Evolutionary conservation across 176 grass and related monocot genomes (phyloP).

Genomic region (Hyparrhenia diplandra): DNA sequence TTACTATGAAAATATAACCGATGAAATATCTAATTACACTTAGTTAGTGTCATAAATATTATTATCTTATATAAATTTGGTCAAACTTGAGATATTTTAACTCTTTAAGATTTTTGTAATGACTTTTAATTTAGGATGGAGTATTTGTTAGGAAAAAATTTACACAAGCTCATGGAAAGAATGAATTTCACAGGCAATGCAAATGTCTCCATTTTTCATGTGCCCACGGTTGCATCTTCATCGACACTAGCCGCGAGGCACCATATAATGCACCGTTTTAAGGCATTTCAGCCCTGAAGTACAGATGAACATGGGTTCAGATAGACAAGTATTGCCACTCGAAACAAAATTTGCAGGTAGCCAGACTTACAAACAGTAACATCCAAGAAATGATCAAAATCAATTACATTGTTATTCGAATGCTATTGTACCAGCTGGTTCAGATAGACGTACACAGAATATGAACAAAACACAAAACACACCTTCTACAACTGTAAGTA

Average conservation of each 20-base stretch:
- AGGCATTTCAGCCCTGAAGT: neutral
- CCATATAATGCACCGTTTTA: neutral
- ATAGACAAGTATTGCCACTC: neutral
- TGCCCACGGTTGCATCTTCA: no score
- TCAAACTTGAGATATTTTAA: no score
- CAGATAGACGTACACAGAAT: neutral
- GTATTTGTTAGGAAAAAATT: no score
- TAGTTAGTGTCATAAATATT: no score
- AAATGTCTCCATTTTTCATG: no score
- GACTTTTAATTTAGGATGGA: no score
- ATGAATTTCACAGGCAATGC: neutral
- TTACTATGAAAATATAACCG: no score
- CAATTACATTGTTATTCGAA: neutral
- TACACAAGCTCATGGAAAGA: no score
- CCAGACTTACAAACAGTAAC: neutral
- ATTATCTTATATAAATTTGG: no score
- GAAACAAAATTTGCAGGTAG: neutral
- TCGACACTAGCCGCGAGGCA: neutral
- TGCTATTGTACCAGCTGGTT: neutral
- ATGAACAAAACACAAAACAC: neutral
- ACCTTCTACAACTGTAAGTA: neutral
- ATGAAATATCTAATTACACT: no score
- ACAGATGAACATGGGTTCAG: neutral
- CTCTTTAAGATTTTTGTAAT: no score
- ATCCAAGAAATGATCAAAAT: neutral